phyloP scores from a whole-genome alignment of 805 yeast genomes.

The Sugiyamaella chiloensis region DNA sequence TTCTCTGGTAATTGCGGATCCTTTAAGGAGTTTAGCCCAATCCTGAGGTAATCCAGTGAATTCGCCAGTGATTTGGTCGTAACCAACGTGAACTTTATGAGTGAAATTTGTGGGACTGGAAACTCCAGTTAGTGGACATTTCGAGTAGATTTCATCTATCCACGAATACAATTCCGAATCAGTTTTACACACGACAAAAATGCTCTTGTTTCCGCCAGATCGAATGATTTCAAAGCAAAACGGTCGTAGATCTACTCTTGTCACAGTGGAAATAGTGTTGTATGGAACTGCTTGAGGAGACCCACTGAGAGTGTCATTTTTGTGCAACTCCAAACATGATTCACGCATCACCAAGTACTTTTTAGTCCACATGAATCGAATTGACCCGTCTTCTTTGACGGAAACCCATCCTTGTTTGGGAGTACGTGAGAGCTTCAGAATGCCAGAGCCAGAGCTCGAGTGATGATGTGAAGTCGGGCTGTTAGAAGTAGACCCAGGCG shows the following conservation, averaged over 20 bases:
- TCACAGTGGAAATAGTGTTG: constrained; percentile 58
- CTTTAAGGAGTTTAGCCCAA: constrained; percentile 80
- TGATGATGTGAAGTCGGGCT: constrained; percentile 2
- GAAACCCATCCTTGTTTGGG: constrained; percentile 78
- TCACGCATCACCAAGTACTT: constrained; percentile 77
- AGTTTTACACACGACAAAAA: constrained; percentile 70
- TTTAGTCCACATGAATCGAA: constrained; percentile 90
- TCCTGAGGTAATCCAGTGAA: constrained; percentile 90
- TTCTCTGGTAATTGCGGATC: constrained; percentile 81
- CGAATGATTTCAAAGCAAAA: constrained; percentile 74
- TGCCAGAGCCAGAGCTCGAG: neutral
- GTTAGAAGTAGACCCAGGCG: neutral
- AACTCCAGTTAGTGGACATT: constrained; percentile 49
- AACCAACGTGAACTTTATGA: constrained; percentile 93
- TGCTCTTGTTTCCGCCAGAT: constrained; percentile 48
- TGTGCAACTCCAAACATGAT: constrained; percentile 69
- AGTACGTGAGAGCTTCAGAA: neutral
- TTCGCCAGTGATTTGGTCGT: constrained; percentile 77
- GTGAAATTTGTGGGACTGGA: constrained; percentile 93
- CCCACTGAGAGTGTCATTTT: constrained; percentile 44
- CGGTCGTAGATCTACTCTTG: constrained; percentile 68
- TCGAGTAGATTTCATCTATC: constrained; percentile 74
- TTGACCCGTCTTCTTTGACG: constrained; percentile 81
- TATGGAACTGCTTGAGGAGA: constrained; percentile 44
- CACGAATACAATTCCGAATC: constrained; percentile 81